Evolutionary conservation across 2,329 filamentous ascomycete species (phyloP).

Genomic region (Sodiomyces alkalinus): DNA sequence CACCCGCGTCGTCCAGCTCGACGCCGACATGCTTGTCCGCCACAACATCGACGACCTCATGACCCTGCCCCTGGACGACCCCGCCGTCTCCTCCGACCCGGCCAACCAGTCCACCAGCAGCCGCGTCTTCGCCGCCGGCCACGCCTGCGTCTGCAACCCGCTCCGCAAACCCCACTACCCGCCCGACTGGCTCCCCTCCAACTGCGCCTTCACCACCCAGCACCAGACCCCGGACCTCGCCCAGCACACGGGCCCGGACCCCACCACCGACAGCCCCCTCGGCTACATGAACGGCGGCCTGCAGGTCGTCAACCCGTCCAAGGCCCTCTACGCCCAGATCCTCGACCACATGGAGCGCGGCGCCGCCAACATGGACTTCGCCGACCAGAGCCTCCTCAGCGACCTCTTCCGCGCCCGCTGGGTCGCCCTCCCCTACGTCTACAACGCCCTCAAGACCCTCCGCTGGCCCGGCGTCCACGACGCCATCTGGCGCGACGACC

Average conservation of each 20-base stretch:
- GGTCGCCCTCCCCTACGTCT: conserved; percentile 43
- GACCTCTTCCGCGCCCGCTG: conserved; percentile 39
- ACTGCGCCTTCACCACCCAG: conserved; percentile 44
- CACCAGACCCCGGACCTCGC: conserved; percentile 29
- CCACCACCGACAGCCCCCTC: conserved; percentile 26
- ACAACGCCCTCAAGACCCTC: conserved; percentile 49
- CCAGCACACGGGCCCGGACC: conserved; percentile 28
- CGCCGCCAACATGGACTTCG: conserved; percentile 35
- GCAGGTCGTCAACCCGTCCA: conserved; percentile 38
- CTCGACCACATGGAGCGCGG: conserved; percentile 31
- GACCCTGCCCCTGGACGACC: conserved; percentile 56
- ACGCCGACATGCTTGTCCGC: conserved; percentile 21
- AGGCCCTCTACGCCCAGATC: conserved; percentile 32
- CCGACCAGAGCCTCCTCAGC: conserved; percentile 43
- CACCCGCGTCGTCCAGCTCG: conserved; percentile 65
- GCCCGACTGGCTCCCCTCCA: conserved; percentile 42
- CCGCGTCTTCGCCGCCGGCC: conserved; percentile 66
- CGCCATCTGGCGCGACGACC: conserved; percentile 40
- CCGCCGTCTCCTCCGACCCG: conserved; percentile 1
- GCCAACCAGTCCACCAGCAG: conserved; percentile 21
- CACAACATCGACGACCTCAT: conserved; percentile 88
- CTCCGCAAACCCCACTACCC: conserved; percentile 68
- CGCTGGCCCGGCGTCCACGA: conserved; percentile 35
- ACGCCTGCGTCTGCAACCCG: conserved; percentile 80
- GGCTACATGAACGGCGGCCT: conserved; percentile 42